phyloP scores from a whole-genome alignment of 2,329 filamentous ascomycete genomes.

The Exserohilum turcica region DNA sequence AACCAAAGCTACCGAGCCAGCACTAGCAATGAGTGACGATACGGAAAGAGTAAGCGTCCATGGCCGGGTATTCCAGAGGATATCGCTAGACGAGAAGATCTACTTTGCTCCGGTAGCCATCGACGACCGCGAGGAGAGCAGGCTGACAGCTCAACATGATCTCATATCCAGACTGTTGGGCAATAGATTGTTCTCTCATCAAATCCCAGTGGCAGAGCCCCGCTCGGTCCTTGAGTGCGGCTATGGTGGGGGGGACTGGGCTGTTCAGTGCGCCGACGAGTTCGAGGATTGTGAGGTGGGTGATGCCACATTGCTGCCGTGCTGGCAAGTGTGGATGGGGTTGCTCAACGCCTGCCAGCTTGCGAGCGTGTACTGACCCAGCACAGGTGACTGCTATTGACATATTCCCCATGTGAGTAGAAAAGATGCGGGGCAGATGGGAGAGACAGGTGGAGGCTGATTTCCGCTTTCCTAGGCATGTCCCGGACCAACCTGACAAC shows the following conservation, averaged over 20 bases:
- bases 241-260: constrained; percentile 48
- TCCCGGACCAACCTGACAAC: constrained; percentile 47
- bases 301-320: constrained; percentile 4
- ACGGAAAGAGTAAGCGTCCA: constrained; percentile 38
- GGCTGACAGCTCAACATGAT: constrained; percentile 43
- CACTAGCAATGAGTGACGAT: constrained; percentile 25
- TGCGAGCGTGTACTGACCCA: constrained; percentile 15
- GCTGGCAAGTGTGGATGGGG: not conserved
- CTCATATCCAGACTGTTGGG: constrained; percentile 41
- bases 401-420: constrained; percentile 38
- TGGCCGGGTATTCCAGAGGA: constrained; percentile 48
- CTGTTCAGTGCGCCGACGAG: constrained; percentile 44
- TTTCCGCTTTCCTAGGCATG: constrained; percentile 10
- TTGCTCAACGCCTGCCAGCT: not conserved
- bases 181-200: constrained; percentile 36
- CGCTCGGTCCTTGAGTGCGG: constrained; percentile 47
- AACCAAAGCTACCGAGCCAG: no score
- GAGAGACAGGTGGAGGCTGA: not conserved
- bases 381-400: constrained; percentile 47
- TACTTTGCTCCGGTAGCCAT: constrained; percentile 47
- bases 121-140: constrained; percentile 47
- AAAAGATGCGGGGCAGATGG: not conserved
- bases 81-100: constrained; percentile 45
- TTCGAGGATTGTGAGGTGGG: constrained; percentile 47
- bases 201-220: constrained; percentile 34